phyloP scores from a whole-genome alignment of 2,329 filamentous ascomycete genomes.

The Cladosporium colombiae region DNA sequence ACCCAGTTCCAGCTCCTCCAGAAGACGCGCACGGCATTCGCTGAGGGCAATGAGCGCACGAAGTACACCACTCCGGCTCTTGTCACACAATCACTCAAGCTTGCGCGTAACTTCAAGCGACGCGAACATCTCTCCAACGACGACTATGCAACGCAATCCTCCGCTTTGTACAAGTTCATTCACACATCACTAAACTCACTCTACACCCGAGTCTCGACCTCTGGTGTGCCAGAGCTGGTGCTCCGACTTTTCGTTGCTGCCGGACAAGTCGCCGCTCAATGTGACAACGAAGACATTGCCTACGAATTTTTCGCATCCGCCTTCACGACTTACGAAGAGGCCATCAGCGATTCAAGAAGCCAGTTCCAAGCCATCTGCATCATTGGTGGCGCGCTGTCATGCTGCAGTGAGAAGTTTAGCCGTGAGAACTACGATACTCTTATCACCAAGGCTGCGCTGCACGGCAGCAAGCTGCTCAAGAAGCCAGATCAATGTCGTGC shows the following conservation, averaged over 20 bases:
- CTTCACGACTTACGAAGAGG: slow-evolving; percentile 97
- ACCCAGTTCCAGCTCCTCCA: slow-evolving; percentile 89
- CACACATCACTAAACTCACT: slow-evolving; percentile 84
- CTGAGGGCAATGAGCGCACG: slow-evolving; percentile 90
- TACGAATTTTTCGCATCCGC: slow-evolving; percentile 99
- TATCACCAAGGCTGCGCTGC: slow-evolving; percentile 95
- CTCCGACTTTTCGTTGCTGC: slow-evolving; percentile 88
- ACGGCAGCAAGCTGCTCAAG: slow-evolving; percentile 93
- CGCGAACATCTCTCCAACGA: slow-evolving; percentile 83
- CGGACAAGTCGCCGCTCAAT: slow-evolving; percentile 89
- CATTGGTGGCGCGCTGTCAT: slow-evolving; percentile 84
- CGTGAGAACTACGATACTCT: slow-evolving; percentile 98
- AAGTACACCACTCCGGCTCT: slow-evolving; percentile 93
- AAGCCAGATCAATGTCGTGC: slow-evolving; percentile 98
- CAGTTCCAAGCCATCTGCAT: slow-evolving; percentile 98
- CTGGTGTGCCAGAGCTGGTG: slow-evolving; percentile 81
- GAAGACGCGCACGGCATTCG: slow-evolving; percentile 80
- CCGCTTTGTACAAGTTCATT: slow-evolving; percentile 91
- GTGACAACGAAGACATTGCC: slow-evolving; percentile 88
- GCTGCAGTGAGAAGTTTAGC: slow-evolving; percentile 77
- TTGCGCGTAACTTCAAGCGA: slow-evolving; percentile 84
- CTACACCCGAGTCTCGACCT: slow-evolving; percentile 73
- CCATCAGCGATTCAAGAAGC: slow-evolving; percentile 89
- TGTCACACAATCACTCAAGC: slow-evolving; percentile 84
- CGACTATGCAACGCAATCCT: slow-evolving; percentile 72